A percentile compares a stretch with the other conserved stretches of the same genome.
phyloP scores from a whole-genome alignment of 1,139 yeast species.

The Candida anutae region DNA sequence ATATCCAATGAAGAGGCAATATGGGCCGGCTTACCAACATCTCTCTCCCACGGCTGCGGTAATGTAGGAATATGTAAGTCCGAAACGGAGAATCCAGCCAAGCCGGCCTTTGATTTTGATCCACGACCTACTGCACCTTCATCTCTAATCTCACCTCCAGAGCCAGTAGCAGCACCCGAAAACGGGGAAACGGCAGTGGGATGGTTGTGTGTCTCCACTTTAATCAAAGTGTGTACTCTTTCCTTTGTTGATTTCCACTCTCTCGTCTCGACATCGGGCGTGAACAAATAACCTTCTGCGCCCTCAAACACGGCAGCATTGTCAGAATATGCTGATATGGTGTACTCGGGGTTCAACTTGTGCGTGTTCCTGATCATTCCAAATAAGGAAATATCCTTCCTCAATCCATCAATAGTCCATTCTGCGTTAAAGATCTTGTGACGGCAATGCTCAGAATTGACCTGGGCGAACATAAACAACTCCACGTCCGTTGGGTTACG shows the following conservation, averaged over 20 bases:
- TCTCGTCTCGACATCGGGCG: conserved; percentile 69
- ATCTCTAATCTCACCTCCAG: conserved; percentile 99
- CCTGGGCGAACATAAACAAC: conserved; percentile 98
- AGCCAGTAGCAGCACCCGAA: conserved; percentile 99
- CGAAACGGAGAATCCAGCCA: conserved; percentile 87
- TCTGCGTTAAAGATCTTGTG: conserved; percentile 98
- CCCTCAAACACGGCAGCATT: conserved; percentile 98
- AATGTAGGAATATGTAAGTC: conserved; percentile 82
- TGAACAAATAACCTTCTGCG: conserved; percentile 60
- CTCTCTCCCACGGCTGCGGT: conserved; percentile 90
- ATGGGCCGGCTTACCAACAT: conserved; percentile 84
- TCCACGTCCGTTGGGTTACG: conserved; percentile 98
- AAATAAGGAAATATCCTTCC: conserved; percentile 71
- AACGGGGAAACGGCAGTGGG: conserved; percentile 99
- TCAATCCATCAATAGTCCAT: conserved; percentile 88
- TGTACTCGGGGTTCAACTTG: conserved; percentile 66
- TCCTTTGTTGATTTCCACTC: conserved; percentile 73
- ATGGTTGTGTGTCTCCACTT: conserved; percentile 98
- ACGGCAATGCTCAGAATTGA: conserved; percentile 98
- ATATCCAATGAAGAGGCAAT: conserved; percentile 91
- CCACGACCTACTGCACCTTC: conserved; percentile 99
- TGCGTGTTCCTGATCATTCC: conserved; percentile 97
- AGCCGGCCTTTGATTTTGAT: conserved; percentile 93
- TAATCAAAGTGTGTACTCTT: conserved; percentile 79
- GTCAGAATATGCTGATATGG: conserved; percentile 92